Evolutionary conservation across 352 stramenopile species (phyloP).

Genomic region (Phytophthora lateralis): DNA sequence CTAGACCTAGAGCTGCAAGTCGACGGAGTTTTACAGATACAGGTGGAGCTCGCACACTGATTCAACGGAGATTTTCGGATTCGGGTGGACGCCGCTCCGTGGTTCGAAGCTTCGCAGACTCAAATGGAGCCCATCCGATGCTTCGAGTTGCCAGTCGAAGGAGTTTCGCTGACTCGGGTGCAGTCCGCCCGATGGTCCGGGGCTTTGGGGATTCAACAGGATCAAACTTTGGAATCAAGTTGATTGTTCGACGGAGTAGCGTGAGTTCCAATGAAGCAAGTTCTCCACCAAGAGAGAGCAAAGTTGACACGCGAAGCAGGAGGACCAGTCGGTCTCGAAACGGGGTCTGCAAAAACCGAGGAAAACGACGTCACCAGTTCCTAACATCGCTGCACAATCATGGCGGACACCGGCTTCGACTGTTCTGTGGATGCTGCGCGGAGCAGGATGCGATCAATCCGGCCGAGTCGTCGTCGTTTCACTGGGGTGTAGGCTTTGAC

Average conservation of each 20-base stretch:
- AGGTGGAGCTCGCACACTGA: background rate
- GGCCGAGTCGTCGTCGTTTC: slow-evolving; percentile 17
- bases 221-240: slow-evolving; percentile 12
- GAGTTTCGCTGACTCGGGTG: slow-evolving; percentile 10
- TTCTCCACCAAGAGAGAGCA: background rate
- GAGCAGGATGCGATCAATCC: slow-evolving; percentile 25
- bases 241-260: background rate
- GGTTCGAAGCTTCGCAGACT: slow-evolving; percentile 9
- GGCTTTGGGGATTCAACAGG: slow-evolving; percentile 10
- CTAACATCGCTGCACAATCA: slow-evolving; percentile 15
- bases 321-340: slow-evolving; percentile 16
- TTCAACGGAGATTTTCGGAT: slow-evolving; percentile 5
- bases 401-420: slow-evolving; percentile 5
- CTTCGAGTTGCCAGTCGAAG: slow-evolving; percentile 6
- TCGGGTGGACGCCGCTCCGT: slow-evolving; percentile 5
- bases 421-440: slow-evolving; percentile 20
- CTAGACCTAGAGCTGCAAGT: slow-evolving; percentile 5
- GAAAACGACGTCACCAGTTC: slow-evolving; percentile 21
- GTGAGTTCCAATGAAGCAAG: background rate
- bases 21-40: slow-evolving; percentile 17
- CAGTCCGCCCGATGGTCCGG: slow-evolving; percentile 6
- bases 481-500: slow-evolving; percentile 32
- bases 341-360: slow-evolving; percentile 6
- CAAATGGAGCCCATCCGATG: slow-evolving; percentile 2
- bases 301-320: slow-evolving; percentile 14